A percentile compares a stretch with the other conserved stretches of the same genome.
Evolutionary conservation across 495 filamentous ascomycete genomes (phyloP).

Genomic region (Penicillium robsamsonii): DNA sequence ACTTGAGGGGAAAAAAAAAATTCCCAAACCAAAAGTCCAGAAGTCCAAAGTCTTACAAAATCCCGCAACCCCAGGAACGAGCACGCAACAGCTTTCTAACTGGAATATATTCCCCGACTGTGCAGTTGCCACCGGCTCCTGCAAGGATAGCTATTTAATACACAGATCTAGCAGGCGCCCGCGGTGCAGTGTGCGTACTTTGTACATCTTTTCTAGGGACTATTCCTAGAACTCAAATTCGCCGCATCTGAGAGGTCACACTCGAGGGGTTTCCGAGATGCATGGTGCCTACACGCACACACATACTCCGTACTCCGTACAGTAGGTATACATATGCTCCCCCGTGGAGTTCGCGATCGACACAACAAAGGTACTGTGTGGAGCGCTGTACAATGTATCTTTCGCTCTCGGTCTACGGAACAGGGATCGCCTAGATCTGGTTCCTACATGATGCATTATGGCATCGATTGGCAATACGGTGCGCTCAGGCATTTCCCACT

Average conservation of each 20-base stretch:
- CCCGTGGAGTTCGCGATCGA: conserved; percentile 23
- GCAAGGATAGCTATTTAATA: conserved; percentile 25
- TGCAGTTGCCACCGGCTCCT: conserved; percentile 15
- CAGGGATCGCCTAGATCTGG: not conserved
- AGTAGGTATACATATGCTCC: not conserved
- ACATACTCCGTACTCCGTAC: no score
- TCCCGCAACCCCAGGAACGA: not conserved
- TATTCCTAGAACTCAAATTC: conserved; percentile 30
- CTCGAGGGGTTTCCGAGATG: conserved; percentile 9
- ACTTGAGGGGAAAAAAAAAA: not conserved
- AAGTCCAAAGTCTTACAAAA: not conserved
- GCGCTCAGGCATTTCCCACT: conserved; percentile 18
- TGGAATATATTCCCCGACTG: conserved; percentile 23
- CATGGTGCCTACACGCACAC: conserved; percentile 2
- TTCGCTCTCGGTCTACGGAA: not conserved
- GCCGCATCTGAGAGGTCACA: conserved; percentile 31
- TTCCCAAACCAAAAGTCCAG: not conserved
- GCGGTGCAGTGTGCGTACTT: conserved; percentile 8
- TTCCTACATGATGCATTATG: conserved; percentile 13
- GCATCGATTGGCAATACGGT: conserved; percentile 1
- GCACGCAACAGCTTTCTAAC: not conserved
- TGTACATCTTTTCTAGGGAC: not conserved
- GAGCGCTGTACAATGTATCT: not conserved
- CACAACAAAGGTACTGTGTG: conserved; percentile 7
- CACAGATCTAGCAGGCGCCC: conserved; percentile 22